These are phyloP conservation scores for Salix viminalis DNA, from an alignment of 345 rosid species.

Conservation along the genomic window DNA sequence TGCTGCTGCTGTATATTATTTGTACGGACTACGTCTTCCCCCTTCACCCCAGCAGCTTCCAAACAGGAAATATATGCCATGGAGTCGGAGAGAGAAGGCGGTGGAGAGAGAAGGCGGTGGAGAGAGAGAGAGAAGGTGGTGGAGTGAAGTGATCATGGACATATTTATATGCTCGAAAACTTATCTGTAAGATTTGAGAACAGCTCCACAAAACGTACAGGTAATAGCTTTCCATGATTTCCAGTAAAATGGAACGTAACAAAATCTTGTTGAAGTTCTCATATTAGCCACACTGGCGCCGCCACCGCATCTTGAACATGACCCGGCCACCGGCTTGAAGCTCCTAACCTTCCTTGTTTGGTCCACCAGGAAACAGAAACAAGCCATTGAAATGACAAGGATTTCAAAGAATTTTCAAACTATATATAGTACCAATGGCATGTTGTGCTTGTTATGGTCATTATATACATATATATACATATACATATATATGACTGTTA, in stretches of 20 bases:
- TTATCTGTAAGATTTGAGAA: conserved; percentile 60
- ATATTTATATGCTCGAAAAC: neutral
- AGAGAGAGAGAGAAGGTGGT: neutral
- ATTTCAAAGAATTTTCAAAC: too few relatives aligned
- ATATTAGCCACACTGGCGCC: conserved; percentile 70
- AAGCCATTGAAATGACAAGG: conserved; percentile 40
- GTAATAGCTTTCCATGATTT: conserved; percentile 65
- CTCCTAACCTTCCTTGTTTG: conserved; percentile 47
- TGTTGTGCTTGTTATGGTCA: neutral
- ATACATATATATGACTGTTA: neutral
- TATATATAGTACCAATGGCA: neutral
- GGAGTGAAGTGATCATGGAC: neutral
- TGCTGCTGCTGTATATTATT: neutral
- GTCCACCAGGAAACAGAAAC: conserved; percentile 71
- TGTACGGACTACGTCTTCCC: neutral
- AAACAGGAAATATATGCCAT: neutral
- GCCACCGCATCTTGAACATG: conserved; percentile 52
- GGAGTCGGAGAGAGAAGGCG: neutral
- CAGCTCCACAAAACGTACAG: conserved; percentile 67
- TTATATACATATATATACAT: neutral
- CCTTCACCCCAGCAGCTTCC: neutral
- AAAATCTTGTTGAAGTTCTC: conserved; percentile 62
- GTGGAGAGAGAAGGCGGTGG: neutral
- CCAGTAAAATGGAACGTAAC: conserved; percentile 57
- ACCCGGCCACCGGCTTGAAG: conserved; percentile 69